phyloP scores from a whole-genome alignment of 1,139 yeast species.

The Diutina sp. region DNA sequence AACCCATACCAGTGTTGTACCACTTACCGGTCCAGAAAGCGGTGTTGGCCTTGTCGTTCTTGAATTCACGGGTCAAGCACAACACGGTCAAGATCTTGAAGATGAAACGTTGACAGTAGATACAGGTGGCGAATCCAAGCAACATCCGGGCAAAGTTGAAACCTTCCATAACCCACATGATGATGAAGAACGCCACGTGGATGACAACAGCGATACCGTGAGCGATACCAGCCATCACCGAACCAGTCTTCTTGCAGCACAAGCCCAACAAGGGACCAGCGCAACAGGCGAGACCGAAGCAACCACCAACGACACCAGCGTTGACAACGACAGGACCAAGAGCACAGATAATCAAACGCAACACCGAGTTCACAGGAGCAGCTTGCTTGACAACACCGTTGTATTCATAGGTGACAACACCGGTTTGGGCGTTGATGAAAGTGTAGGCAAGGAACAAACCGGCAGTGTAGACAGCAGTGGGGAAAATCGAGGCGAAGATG shows the following conservation, averaged over 20 bases:
- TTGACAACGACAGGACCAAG: conserved; percentile 87
- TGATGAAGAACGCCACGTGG: conserved; percentile 77
- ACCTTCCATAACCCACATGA: conserved; percentile 95
- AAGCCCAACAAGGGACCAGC: conserved; percentile 90
- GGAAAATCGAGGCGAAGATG: conserved; percentile 74
- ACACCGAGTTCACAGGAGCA: conserved; percentile 58
- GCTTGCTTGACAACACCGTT: conserved; percentile 17
- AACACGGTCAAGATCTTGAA: conserved; percentile 75
- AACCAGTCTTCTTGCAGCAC: conserved; percentile 97
- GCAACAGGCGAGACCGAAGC: conserved; percentile 82
- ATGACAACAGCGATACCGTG: conserved; percentile 88
- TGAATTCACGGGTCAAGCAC: conserved; percentile 89
- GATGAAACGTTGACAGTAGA: conserved; percentile 77
- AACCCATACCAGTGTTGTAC: conserved; percentile 92
- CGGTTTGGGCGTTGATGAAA: conserved; percentile 93
- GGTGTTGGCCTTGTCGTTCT: conserved; percentile 91
- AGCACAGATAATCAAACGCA: conserved; percentile 81
- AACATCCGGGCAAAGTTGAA: conserved; percentile 82
- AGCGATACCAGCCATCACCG: conserved; percentile 93
- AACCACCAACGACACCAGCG: conserved; percentile 68
- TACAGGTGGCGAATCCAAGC: conserved; percentile 74
- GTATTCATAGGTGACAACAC: conserved; percentile 46
- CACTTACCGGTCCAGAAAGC: conserved; percentile 99
- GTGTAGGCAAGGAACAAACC: conserved; percentile 87
- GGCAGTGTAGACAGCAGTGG: conserved; percentile 79